These are phyloP conservation scores for Penicillium paradoxum DNA, from an alignment of 495 filamentous ascomycete genomes.

Conservation along the genomic window DNA sequence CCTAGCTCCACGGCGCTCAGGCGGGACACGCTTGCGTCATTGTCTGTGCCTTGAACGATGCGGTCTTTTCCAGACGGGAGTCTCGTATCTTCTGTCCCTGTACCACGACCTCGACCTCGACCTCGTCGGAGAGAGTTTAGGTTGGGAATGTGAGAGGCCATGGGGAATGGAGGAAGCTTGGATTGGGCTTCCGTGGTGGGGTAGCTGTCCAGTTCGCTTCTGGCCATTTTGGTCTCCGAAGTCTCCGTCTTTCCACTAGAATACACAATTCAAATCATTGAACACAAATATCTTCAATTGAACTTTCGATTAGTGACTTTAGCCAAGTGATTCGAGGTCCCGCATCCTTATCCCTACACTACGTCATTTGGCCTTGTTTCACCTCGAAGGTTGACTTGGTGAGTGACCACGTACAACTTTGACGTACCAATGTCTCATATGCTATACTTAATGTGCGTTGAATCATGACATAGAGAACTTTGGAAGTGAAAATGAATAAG, in stretches of 20 bases:
- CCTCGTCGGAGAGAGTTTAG: constrained; percentile 61
- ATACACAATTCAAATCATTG: too few relatives aligned
- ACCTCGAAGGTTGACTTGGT: too few relatives aligned
- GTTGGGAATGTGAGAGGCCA: constrained; percentile 75
- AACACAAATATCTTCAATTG: too few relatives aligned
- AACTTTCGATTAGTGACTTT: too few relatives aligned
- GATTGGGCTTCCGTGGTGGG: constrained; percentile 17
- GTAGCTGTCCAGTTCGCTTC: background rate
- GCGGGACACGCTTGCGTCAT: constrained; percentile 83
- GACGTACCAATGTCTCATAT: too few relatives aligned
- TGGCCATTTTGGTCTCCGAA: background rate
- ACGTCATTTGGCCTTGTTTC: too few relatives aligned
- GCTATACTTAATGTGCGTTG: too few relatives aligned
- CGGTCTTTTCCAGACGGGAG: constrained; percentile 43
- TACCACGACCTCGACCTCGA: constrained; percentile 39
- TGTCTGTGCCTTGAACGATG: constrained; percentile 82
- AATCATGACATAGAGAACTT: too few relatives aligned
- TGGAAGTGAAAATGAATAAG: too few relatives aligned
- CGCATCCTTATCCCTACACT: too few relatives aligned
- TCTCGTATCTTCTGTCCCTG: constrained; percentile 6
- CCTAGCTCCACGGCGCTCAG: constrained; percentile 84
- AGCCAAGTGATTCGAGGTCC: too few relatives aligned
- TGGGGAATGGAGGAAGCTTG: constrained; percentile 31
- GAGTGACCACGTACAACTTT: too few relatives aligned
- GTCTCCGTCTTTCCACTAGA: background rate